Evolutionary conservation across 192 early-diverging fungal genomes (phyloP).

Genomic region (Lunasporangiospora selenospora): DNA sequence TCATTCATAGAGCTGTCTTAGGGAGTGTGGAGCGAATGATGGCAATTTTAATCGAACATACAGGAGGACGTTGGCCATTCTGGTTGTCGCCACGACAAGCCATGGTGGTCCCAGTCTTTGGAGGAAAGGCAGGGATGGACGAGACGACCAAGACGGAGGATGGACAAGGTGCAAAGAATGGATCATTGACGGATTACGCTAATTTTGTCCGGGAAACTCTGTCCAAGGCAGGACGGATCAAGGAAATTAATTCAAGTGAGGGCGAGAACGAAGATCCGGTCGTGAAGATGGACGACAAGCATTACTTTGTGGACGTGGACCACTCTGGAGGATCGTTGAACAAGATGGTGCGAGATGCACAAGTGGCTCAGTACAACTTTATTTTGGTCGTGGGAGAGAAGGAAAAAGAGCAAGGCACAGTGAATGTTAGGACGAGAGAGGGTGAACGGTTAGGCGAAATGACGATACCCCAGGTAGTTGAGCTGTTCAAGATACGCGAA

Average conservation of each 20-base stretch:
- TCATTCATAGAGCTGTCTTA: slow-evolving; percentile 93
- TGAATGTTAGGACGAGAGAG: slow-evolving; percentile 76
- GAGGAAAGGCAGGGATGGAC: slow-evolving; percentile 34
- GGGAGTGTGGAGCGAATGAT: slow-evolving; percentile 94
- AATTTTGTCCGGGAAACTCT: slow-evolving; percentile 51
- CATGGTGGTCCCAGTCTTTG: slow-evolving; percentile 78
- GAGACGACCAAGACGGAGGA: background rate
- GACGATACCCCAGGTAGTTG: slow-evolving; percentile 60
- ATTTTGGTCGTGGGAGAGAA: slow-evolving; percentile 87
- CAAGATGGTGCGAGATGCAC: slow-evolving; percentile 82
- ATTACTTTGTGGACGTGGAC: slow-evolving; percentile 86
- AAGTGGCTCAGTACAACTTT: slow-evolving; percentile 85
- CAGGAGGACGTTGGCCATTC: slow-evolving; percentile 91
- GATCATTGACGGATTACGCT: slow-evolving; percentile 73
- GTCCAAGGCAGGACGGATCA: slow-evolving; percentile 29
- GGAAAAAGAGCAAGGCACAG: slow-evolving; percentile 69
- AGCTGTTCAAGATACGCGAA: slow-evolving; percentile 62
- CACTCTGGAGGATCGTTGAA: slow-evolving; percentile 67
- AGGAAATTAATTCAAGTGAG: background rate
- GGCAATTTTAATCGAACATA: slow-evolving; percentile 95
- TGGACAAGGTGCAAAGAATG: slow-evolving; percentile 3
- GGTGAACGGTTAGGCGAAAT: slow-evolving; percentile 69
- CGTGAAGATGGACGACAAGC: slow-evolving; percentile 58
- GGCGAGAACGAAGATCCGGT: slow-evolving; percentile 12
- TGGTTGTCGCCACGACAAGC: slow-evolving; percentile 94